phyloP scores from a whole-genome alignment of 768 basidiomycete species.

The Panellus pusillus region DNA sequence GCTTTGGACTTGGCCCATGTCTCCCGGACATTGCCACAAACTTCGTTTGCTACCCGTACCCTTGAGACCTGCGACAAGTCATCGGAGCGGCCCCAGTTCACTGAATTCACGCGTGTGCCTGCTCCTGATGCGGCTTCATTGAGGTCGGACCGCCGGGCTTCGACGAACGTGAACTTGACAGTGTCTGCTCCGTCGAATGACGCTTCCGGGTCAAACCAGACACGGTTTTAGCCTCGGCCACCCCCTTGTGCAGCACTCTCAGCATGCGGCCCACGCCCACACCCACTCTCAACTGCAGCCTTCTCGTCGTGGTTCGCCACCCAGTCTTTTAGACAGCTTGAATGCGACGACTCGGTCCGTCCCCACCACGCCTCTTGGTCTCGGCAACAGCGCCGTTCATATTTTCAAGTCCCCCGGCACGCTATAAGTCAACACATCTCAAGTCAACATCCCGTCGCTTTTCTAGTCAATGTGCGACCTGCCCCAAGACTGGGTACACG shows the following conservation, averaged over 20 bases:
- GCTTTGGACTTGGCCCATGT: constrained; percentile 92
- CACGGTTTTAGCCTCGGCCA: constrained; percentile 57
- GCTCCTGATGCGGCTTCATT: constrained; percentile 56
- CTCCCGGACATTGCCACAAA: constrained; percentile 74
- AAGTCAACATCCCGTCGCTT: constrained; percentile 80
- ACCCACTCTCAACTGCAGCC: constrained; percentile 44
- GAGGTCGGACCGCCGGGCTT: constrained; percentile 65
- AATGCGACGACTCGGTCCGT: constrained; percentile 73
- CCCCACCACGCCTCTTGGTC: constrained; percentile 74
- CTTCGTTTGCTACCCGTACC: constrained; percentile 53
- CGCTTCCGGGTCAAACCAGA: constrained; percentile 41
- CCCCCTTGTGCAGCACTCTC: constrained; percentile 68
- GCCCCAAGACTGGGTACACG: constrained; percentile 74
- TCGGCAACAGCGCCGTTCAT: constrained; percentile 47
- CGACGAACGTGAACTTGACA: constrained; percentile 72
- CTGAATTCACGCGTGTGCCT: constrained; percentile 48
- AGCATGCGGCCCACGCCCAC: constrained; percentile 39
- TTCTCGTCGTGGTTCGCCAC: constrained; percentile 77
- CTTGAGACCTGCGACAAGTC: constrained; percentile 67
- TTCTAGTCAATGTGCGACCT: constrained; percentile 75
- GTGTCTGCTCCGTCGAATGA: constrained; percentile 60
- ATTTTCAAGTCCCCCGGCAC: constrained; percentile 68
- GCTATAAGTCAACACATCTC: constrained; percentile 78
- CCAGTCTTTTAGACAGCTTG: constrained; percentile 59
- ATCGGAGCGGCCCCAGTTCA: constrained; percentile 95